phyloP scores from a whole-genome alignment of 2,329 filamentous ascomycete species.

The Diaporthe australafricana region DNA sequence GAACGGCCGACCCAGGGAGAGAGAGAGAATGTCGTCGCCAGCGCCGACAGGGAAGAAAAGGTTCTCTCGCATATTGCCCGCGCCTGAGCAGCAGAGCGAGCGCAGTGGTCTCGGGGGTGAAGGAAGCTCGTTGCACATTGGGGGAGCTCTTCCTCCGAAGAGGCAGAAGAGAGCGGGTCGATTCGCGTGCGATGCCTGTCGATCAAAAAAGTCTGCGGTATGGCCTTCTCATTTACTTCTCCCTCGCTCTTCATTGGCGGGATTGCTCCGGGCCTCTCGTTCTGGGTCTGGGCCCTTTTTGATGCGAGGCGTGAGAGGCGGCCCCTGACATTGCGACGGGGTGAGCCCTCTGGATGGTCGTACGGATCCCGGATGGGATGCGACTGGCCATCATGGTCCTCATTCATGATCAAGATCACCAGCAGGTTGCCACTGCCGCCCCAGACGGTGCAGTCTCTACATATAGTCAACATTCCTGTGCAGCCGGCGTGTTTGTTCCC shows the following conservation, averaged over 20 bases:
- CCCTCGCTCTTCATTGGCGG: neutral
- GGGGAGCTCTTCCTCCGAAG: neutral
- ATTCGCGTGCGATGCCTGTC: constrained; percentile 34
- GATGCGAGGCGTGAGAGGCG: no score
- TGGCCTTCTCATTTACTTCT: neutral
- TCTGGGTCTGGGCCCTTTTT: neutral
- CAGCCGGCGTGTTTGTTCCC: neutral
- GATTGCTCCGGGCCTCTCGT: neutral
- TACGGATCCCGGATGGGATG: no score
- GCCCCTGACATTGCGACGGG: neutral
- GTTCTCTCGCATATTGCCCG: constrained; percentile 27
- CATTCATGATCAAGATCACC: no score
- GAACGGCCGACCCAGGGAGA: no score
- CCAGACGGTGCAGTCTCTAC: no score
- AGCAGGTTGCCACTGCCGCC: no score
- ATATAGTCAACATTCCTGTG: neutral
- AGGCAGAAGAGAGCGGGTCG: constrained; percentile 22
- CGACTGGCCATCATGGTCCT: no score
- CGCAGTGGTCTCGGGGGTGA: neutral
- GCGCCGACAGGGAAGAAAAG: neutral
- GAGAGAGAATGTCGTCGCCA: neutral
- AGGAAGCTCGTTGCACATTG: neutral
- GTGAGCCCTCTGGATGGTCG: neutral
- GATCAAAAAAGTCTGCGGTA: constrained; percentile 33
- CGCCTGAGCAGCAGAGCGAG: neutral